Base-by-base conservation (phyloP, 306 rosid genomes). In the Neltuma alba region DNA sequence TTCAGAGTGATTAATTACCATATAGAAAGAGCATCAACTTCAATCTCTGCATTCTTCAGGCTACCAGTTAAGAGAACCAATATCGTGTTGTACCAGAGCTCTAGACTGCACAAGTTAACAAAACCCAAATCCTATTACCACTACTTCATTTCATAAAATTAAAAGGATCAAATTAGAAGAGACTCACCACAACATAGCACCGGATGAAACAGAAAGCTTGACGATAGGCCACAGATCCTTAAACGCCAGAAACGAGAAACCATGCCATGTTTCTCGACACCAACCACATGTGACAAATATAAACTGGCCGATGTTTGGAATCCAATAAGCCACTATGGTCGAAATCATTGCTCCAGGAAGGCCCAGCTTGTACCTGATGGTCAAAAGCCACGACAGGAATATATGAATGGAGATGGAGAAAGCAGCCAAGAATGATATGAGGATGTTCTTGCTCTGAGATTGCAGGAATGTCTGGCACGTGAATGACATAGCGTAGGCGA, bases 191-290 rank as follows among this genome's bases (percentile, higher is more conserved):
- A 89, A 42, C 92, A 89, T 89, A 44, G 83, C 76, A 44, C 92
- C 92, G 7, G 92, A 79, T 16, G 92, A 83, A 9, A 89, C 31
- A 13, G 92, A 89, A 20, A 89, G 86, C 85, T 89, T 87, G 74
- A 89, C 69, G 33, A 87, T 89, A 52, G 90, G 92, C 89, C 89
- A 87, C 38, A 89, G 18, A 58, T 58, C 64, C 13, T 58, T 58
- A 23, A 58, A 58, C 0, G 36, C 64, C 64, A 58, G 12, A 27
- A 58, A 12, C 8, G 36, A 58, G 16, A 58, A 58, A 1, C 64
- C 64, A 25, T 58, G 14, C 64, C 36, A 58, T 2, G 64, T 58
- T 58, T 58, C 64, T 25, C 20, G 33, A 27, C 34, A 58, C 64
- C 64, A 25, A 58, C 34, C 64, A 58, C 64, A 27, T 58, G 20